Evolutionary conservation across 345 rosid genomes (phyloP).

Genomic region (Chamaenerion angustifolium): DNA sequence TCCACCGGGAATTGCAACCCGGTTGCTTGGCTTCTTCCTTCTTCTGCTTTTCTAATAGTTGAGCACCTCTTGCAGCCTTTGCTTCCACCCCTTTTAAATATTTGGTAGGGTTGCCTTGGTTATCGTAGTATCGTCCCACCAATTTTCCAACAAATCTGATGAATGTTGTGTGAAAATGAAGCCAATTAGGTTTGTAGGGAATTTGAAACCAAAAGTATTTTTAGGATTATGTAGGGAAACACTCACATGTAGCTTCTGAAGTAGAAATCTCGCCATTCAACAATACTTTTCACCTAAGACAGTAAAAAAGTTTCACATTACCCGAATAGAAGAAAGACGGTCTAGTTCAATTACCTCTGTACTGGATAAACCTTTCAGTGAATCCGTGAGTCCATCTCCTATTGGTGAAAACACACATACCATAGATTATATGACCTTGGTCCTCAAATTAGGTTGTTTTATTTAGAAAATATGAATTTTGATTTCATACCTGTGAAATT

Average conservation of each 20-base stretch:
- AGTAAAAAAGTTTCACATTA: constrained; percentile 4
- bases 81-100: constrained; percentile 86
- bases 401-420: constrained; percentile 9
- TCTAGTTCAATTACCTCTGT: constrained; percentile 38
- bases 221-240: no score
- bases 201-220: no score
- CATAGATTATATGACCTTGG: not conserved
- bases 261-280: constrained; percentile 90
- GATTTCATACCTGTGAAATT: constrained; percentile 66
- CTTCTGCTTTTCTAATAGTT: constrained; percentile 83
- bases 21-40: constrained; percentile 78
- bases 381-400: constrained; percentile 93
- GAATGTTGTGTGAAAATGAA: not conserved
- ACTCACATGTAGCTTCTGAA: constrained; percentile 65
- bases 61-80: constrained; percentile 85
- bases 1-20: constrained; percentile 89
- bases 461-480: not conserved
- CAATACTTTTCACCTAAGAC: constrained; percentile 74
- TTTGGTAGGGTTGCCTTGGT: constrained; percentile 72
- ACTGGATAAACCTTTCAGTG: constrained; percentile 60
- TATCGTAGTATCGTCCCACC: constrained; percentile 74
- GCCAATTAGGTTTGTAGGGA: not conserved
- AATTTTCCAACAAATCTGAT: constrained; percentile 72
- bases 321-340: not conserved
- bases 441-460: no score